Evolutionary conservation across 2,329 filamentous ascomycete genomes (phyloP), one percentile per base, ranked within the genome.

Genomic region (Thermomyces lanuginosus): DNA sequence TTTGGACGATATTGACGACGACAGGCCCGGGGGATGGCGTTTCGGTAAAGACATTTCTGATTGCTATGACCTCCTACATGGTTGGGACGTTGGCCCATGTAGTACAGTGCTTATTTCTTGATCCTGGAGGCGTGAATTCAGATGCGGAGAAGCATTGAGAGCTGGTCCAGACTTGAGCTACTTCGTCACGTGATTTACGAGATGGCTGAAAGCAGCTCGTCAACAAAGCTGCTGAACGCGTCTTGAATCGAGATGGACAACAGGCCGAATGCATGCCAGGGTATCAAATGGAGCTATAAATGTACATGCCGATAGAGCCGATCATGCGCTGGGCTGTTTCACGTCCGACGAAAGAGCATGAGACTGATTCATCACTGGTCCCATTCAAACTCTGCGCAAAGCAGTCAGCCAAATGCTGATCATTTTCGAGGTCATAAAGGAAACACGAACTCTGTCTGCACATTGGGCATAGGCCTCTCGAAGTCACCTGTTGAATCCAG

Each of bases 381-480:
- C 61, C 60, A 64, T 43, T 65, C 61, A 33, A 66, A 66, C 49
- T 65, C 62, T 66, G 40, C 12, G 6, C 11, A 8, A 29, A n/a
- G 9, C 14, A 8, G 24, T 45, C 33, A 40, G 39, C 39, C 30
- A 33, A 27, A 16, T 27, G 15, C 19, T 6, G 12, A 4, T 4
- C 21, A 26, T 17, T 3, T 6, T 8, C 6, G 7, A 24, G 16
- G 10, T 2, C 17, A 3, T 27, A 8, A 14, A 15, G 9, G 16
- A 11, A 6, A 17, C 28, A 46, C 64, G 42, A 66, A 89, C 82
- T 82, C 55, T 95, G 89, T 40, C 89, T 72, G 49, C 89, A 98
- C 89, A 98, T 95, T 15, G 89, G 89, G 50, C 89, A 98, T 37
- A 93, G 77, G 12, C 86, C 86, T 43, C 83, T 86, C 15, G 84